phyloP scores from a whole-genome alignment of 495 filamentous ascomycete genomes.

The Aspergillus haitiensis region DNA sequence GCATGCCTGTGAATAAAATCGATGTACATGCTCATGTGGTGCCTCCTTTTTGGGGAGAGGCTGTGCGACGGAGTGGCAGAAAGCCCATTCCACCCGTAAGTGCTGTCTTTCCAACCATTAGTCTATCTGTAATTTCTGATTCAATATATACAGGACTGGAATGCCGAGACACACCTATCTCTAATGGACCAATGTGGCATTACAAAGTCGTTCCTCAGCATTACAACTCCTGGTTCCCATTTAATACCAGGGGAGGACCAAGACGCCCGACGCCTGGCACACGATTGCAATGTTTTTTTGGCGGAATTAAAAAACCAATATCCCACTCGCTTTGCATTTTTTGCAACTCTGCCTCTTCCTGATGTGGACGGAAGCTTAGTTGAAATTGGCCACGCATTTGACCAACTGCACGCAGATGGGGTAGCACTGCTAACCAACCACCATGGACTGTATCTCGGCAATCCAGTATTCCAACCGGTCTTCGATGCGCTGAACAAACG shows the following conservation, averaged over 20 bases:
- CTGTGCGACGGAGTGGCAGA: neutral
- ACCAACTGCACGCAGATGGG: neutral
- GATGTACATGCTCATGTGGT: neutral
- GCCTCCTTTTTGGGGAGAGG: neutral
- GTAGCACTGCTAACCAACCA: neutral
- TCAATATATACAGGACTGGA: neutral
- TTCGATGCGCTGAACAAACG: neutral
- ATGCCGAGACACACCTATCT: neutral
- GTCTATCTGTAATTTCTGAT: neutral
- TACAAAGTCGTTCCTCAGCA: neutral
- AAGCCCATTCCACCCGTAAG: neutral
- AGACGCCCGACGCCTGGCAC: neutral
- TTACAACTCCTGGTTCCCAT: neutral
- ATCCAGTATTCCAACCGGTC: neutral
- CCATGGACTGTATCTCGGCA: neutral
- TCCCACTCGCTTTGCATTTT: neutral
- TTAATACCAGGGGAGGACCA: neutral
- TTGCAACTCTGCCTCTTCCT: neutral
- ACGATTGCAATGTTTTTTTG: neutral
- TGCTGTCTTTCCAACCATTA: neutral
- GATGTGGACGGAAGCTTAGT: neutral
- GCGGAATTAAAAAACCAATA: neutral
- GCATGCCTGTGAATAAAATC: neutral
- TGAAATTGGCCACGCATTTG: neutral
- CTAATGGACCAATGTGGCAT: neutral